A percentile compares a stretch with the other conserved stretches of the same genome.
These are phyloP conservation scores for Suillus subluteus DNA, from an alignment of 768 basidiomycete genomes.

Conservation along the genomic window DNA sequence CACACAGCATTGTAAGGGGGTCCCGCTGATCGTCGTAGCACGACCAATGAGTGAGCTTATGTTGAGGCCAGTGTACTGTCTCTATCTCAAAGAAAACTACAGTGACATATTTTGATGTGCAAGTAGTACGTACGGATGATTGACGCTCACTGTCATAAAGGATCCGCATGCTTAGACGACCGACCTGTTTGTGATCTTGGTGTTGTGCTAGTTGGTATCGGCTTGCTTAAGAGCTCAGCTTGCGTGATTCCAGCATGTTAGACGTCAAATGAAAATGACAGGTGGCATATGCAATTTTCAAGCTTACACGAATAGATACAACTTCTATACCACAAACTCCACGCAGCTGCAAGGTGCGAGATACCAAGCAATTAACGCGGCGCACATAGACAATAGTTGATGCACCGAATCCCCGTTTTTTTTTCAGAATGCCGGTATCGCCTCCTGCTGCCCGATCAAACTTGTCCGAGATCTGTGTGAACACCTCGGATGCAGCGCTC, in stretches of 20 bases:
- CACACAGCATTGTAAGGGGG: neutral
- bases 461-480: neutral
- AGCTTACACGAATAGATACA: neutral
- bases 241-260: neutral
- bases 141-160: too few relatives aligned
- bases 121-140: too few relatives aligned
- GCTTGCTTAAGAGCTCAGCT: neutral
- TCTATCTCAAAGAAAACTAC: too few relatives aligned
- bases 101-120: too few relatives aligned
- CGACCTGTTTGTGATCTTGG: neutral
- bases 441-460: neutral
- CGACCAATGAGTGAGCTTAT: too few relatives aligned
- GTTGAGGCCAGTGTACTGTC: too few relatives aligned
- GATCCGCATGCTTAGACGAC: neutral
- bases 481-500: neutral
- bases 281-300: neutral
- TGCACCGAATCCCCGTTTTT: neutral
- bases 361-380: neutral
- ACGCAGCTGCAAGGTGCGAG: neutral
- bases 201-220: neutral
- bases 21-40: too few relatives aligned
- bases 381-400: neutral
- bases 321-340: neutral
- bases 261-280: neutral
- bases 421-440: neutral